Conservation (phyloP, 208 protist species). For the Leishmania aethiopica region DNA sequence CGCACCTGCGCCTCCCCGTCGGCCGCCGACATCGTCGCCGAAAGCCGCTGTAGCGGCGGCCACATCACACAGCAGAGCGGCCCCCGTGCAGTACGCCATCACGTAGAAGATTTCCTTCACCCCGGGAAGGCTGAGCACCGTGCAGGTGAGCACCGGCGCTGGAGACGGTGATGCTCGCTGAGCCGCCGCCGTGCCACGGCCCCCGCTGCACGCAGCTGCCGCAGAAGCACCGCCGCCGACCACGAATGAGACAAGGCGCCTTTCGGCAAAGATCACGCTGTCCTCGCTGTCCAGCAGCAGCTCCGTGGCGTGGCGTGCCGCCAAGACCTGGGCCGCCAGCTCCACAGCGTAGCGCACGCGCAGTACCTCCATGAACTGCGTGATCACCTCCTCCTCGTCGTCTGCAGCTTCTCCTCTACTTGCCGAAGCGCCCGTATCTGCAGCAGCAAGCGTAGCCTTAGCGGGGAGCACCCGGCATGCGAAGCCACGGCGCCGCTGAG, state of each 20-base stretch:
- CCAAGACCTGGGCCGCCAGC: conserved; percentile 56
- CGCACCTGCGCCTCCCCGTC: background rate
- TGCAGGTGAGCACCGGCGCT: conserved; percentile 25
- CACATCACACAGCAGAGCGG: conserved; percentile 51
- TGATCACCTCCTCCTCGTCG: conserved; percentile 35
- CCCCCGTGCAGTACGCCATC: conserved; percentile 58
- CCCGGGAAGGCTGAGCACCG: conserved; percentile 52
- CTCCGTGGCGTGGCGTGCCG: conserved; percentile 42
- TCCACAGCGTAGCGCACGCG: conserved; percentile 68
- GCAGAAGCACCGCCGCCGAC: background rate
- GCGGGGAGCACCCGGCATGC: background rate
- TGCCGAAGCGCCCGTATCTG: background rate
- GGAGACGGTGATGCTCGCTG: background rate
- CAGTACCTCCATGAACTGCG: conserved; percentile 50
- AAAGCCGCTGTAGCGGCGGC: background rate
- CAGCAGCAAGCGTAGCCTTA: background rate
- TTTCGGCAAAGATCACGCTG: conserved; percentile 46
- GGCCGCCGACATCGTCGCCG: background rate
- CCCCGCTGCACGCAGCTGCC: background rate
- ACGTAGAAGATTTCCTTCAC: conserved; percentile 70
- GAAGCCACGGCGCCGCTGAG: background rate
- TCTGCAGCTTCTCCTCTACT: conserved; percentile 13
- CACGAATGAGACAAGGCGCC: conserved; percentile 11
- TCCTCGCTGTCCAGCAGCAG: conserved; percentile 60
- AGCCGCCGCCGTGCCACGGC: background rate